Conservation (phyloP, 129 eudicot genomes). For the Centaurea solstitialis region DNA sequence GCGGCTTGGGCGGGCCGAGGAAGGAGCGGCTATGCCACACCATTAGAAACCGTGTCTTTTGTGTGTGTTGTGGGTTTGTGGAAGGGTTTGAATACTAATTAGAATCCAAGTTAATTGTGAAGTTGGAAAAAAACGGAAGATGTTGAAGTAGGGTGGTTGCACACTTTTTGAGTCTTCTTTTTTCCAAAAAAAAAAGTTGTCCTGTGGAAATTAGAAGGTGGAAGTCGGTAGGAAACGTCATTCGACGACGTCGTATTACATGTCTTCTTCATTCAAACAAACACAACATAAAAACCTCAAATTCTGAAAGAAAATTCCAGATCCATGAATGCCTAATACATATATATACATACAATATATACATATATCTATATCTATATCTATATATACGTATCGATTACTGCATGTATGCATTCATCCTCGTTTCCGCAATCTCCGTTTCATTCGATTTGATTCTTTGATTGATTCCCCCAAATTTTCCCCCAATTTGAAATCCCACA, state of each 20-base stretch:
- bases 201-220: constrained; percentile 1
- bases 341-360: not conserved
- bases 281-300: constrained; percentile 29
- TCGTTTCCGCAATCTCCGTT: constrained; percentile 2
- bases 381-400: not conserved
- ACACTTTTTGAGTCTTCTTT: not conserved
- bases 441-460: not conserved
- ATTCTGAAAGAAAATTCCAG: constrained; percentile 1
- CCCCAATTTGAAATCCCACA: constrained; percentile 9
- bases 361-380: no score
- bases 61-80: no score
- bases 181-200: not conserved
- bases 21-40: no score
- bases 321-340: constrained; percentile 19
- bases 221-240: constrained; percentile 27
- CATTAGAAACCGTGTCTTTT: no score
- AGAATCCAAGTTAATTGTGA: no score
- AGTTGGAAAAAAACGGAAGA: no score
- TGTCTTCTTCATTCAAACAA: constrained; percentile 45
- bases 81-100: no score
- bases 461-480: constrained; percentile 18
- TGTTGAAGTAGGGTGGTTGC: no score
- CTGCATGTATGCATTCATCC: constrained; percentile 20
- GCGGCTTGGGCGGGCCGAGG: no score
- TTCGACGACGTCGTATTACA: constrained; percentile 37